Conservation (phyloP, 352 stramenopile species). For the Thalassiosira delicatula region DNA sequence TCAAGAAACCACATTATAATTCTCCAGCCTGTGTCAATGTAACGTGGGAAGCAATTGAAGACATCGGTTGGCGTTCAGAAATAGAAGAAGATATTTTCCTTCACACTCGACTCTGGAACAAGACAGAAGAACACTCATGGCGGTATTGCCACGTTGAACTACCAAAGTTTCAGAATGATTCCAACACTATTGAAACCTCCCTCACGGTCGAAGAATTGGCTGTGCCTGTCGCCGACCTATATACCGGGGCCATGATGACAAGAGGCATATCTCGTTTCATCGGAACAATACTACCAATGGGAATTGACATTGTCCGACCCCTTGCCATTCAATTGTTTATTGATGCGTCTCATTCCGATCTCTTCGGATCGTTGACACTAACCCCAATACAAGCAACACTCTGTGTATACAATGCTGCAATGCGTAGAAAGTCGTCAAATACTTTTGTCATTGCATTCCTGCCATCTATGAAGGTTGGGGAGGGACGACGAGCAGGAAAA, state of each 20-base stretch:
- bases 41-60: neutral
- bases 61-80: neutral
- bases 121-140: too few relatives aligned
- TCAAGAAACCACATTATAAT: too few relatives aligned
- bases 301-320: neutral
- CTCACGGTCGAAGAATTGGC: neutral
- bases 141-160: neutral
- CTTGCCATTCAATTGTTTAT: neutral
- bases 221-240: neutral
- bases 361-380: neutral
- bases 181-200: too few relatives aligned
- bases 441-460: neutral
- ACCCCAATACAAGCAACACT: neutral
- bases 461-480: neutral
- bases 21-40: too few relatives aligned
- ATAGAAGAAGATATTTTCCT: neutral
- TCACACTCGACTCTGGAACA: too few relatives aligned
- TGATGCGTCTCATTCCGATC: neutral
- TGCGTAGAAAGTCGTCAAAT: neutral
- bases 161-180: too few relatives aligned
- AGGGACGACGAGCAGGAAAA: neutral
- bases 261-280: neutral
- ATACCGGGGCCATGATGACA: neutral
- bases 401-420: neutral
- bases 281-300: neutral